These are phyloP conservation scores for Arthroderma sp. DNA, from an alignment of 2,329 filamentous ascomycete species.

Conservation along the genomic window DNA sequence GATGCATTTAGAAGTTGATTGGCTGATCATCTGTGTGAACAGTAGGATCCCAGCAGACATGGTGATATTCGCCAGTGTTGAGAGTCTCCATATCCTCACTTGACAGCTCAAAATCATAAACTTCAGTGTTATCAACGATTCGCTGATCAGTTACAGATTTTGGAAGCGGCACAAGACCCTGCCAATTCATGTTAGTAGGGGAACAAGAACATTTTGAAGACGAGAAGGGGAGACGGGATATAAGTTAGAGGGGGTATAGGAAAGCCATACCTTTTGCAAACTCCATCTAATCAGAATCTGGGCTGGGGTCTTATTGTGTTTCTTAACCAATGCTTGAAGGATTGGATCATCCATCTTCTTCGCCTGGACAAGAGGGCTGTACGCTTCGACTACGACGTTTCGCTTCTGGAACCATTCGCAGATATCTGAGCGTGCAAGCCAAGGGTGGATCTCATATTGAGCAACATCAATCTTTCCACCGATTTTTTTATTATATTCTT, in stretches of 20 bases:
- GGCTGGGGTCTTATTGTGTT: slow-evolving; percentile 44
- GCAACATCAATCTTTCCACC: slow-evolving; percentile 66
- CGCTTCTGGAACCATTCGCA: slow-evolving; percentile 59
- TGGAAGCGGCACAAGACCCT: slow-evolving; percentile 50
- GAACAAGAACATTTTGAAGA: neutral
- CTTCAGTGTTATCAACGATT: slow-evolving; percentile 46
- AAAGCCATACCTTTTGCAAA: slow-evolving; percentile 37
- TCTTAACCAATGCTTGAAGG: slow-evolving; percentile 39
- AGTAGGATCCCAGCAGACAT: slow-evolving; percentile 44
- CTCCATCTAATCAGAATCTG: slow-evolving; percentile 51
- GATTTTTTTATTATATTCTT: slow-evolving; percentile 25
- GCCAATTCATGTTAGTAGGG: neutral
- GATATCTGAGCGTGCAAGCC: slow-evolving; percentile 69
- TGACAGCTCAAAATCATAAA: slow-evolving; percentile 49
- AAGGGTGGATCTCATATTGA: slow-evolving; percentile 84
- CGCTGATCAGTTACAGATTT: slow-evolving; percentile 48
- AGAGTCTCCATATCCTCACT: slow-evolving; percentile 46
- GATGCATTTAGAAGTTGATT: neutral
- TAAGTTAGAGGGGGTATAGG: too few species aligned
- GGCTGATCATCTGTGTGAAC: slow-evolving; percentile 8
- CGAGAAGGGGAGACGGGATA: neutral
- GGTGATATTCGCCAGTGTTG: slow-evolving; percentile 42
- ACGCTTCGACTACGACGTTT: slow-evolving; percentile 48
- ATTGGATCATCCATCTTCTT: slow-evolving; percentile 40
- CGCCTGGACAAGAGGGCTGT: slow-evolving; percentile 35